Conservation (phyloP, 1,284 basidiomycete species). For the Volvariella surrecta region DNA sequence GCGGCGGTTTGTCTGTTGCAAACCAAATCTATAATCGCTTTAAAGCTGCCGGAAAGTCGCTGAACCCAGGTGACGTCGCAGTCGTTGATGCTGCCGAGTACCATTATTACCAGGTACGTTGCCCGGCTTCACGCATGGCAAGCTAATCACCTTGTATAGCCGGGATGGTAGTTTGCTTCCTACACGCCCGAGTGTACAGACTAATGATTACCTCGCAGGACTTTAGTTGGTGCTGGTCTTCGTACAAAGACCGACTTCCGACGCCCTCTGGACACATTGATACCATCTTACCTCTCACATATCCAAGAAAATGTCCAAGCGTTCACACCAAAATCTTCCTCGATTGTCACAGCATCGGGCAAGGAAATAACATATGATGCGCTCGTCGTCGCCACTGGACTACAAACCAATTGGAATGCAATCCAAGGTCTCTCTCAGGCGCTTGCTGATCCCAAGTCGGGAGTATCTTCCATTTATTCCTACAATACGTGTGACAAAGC, state of each 20-base stretch:
- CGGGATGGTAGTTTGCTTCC: slow-evolving; percentile 56
- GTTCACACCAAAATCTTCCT: slow-evolving; percentile 73
- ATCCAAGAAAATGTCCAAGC: slow-evolving; percentile 68
- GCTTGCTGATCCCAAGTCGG: slow-evolving; percentile 65
- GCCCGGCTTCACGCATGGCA: slow-evolving; percentile 4
- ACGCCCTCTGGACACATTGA: slow-evolving; percentile 57
- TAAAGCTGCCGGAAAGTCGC: slow-evolving; percentile 53
- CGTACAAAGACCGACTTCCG: slow-evolving; percentile 62
- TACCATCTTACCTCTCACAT: slow-evolving; percentile 69
- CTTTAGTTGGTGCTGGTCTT: slow-evolving; percentile 86
- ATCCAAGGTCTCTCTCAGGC: slow-evolving; percentile 78
- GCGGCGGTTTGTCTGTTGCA: slow-evolving; percentile 71
- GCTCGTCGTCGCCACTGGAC: slow-evolving; percentile 83
- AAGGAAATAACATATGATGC: slow-evolving; percentile 76
- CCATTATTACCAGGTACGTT: slow-evolving; percentile 70
- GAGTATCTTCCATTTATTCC: slow-evolving; percentile 93
- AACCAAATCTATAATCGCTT: slow-evolving; percentile 79
- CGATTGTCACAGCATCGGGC: slow-evolving; percentile 66
- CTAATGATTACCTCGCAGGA: slow-evolving; percentile 41
- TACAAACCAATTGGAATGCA: slow-evolving; percentile 78
- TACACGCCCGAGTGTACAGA: background rate
- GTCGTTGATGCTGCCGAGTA: slow-evolving; percentile 73
- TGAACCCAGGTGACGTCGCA: slow-evolving; percentile 72
- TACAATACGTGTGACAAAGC: slow-evolving; percentile 84
- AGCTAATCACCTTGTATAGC: slow-evolving; percentile 34